phyloP scores from a whole-genome alignment of 1,284 basidiomycete genomes.

The Tilletia setariae region DNA sequence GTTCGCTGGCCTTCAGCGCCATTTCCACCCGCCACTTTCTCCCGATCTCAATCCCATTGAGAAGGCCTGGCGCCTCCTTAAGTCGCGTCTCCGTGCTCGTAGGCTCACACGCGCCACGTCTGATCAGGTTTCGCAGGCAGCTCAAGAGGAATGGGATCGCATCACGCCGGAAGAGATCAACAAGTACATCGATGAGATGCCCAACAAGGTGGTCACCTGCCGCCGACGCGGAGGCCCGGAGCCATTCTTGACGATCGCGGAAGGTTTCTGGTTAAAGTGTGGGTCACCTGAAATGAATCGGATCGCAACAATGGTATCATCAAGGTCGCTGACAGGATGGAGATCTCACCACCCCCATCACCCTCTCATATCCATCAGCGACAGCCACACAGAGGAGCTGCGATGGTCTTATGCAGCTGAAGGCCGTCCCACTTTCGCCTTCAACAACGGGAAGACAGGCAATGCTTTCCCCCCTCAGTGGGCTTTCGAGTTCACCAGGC shows the following conservation, averaged over 20 bases:
- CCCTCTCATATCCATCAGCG: too few species aligned
- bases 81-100: not conserved
- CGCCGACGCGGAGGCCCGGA: too few species aligned
- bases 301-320: too few species aligned
- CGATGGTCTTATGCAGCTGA: not conserved
- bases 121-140: not conserved
- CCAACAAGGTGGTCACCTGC: too few species aligned
- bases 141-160: too few species aligned
- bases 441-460: not conserved
- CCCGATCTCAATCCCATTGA: not conserved
- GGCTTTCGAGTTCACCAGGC: not conserved
- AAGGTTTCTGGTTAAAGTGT: too few species aligned
- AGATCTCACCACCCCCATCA: too few species aligned
- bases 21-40: not conserved
- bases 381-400: not conserved
- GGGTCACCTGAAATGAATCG: too few species aligned
- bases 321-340: too few species aligned
- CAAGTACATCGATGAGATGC: not conserved
- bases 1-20: not conserved
- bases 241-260: too few species aligned
- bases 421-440: not conserved
- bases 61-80: not conserved
- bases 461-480: not conserved
- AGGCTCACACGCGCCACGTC: not conserved
- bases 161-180: not conserved